Evolutionary conservation across 2,329 filamentous ascomycete species (phyloP).

Genomic region (Onygenales sp.): DNA sequence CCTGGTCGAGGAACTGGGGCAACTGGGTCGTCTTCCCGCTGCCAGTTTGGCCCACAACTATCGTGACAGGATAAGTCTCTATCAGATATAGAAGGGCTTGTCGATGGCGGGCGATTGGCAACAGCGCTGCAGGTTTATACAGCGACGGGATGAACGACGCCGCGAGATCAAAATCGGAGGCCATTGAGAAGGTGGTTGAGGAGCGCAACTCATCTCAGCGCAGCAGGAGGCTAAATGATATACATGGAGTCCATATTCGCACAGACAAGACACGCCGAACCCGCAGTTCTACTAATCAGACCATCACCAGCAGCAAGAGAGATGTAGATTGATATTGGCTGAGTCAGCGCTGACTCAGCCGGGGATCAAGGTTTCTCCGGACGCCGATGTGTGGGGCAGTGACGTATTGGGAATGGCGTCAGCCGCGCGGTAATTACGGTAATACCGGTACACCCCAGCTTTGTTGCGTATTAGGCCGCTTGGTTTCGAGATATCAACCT

Average conservation of each 20-base stretch:
- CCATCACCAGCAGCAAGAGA: background rate
- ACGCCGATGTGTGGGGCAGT: background rate
- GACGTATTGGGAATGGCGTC: conserved; percentile 1
- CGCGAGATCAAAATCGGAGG: conserved; percentile 34
- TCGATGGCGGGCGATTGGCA: conserved; percentile 79
- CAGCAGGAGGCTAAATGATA: background rate
- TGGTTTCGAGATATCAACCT: too few relatives aligned
- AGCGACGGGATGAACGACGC: conserved; percentile 62
- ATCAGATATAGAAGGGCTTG: conserved; percentile 74
- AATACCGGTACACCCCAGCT: background rate
- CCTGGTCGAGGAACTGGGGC: conserved; percentile 78
- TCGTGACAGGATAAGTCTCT: conserved; percentile 73
- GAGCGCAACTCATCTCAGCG: background rate
- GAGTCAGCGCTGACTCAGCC: background rate
- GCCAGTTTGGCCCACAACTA: conserved; percentile 88
- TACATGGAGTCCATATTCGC: background rate
- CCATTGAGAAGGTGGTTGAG: conserved; percentile 21
- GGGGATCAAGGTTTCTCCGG: background rate
- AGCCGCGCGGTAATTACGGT: background rate
- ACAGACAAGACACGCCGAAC: background rate
- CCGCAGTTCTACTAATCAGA: background rate
- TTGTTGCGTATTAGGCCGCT: too few relatives aligned
- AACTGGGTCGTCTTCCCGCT: conserved; percentile 95
- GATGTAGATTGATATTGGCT: background rate
- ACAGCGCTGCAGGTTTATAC: conserved; percentile 71